Evolutionary conservation across 2,329 filamentous ascomycete genomes (phyloP), one percentile per base, ranked within the genome.

Genomic region (Cladorrhinum sp.): DNA sequence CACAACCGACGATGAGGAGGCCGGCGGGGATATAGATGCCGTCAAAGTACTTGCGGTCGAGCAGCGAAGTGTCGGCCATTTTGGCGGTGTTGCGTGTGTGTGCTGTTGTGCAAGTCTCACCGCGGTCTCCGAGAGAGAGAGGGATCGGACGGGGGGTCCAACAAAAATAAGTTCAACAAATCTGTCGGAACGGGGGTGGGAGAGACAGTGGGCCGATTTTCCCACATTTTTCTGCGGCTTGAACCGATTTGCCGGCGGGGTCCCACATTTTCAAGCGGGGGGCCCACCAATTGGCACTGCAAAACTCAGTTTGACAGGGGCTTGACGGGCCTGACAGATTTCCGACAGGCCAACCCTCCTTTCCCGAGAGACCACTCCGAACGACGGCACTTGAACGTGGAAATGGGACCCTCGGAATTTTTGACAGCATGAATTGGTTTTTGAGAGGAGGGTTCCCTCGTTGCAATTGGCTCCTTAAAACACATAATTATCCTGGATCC

Each of bases 11-110:
- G 62, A 97, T 79, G 62, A 96, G 78, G 36, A 96, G 83, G 62
- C 82, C 86, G n/a, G 87, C 88, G 64, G 93, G 92, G 71, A 96
- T 88, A 75, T 94, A 92, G 70, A 96, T 85, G 72, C 89, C 90
- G 76, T 92, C 86, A 72, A 94, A 77, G 72, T 89, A 91, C 70
- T 86, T 81, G 67, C 82, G 81, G 65, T 87, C 82, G 53, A 82
- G 69, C 55, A 79, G 70, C n/a, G 79, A 75, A 21, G 75, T 73
- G 55, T 36, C 39, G 23, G 72, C 67, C 78, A 78, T 78, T 57
- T 63, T 76, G 65, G 60, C 57, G 55, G 54, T 53, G 7, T 36
- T 36, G 4, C 12, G 30, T 16, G 24, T 54, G 20, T 36, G 14
- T 24, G 16, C 36, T 33, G 58, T 42, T 12, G 24, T 20, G n/a